Evolutionary conservation across 2,329 filamentous ascomycete genomes (phyloP), one percentile per base, ranked within the genome.

Genomic region (Cladosporium sp.): DNA sequence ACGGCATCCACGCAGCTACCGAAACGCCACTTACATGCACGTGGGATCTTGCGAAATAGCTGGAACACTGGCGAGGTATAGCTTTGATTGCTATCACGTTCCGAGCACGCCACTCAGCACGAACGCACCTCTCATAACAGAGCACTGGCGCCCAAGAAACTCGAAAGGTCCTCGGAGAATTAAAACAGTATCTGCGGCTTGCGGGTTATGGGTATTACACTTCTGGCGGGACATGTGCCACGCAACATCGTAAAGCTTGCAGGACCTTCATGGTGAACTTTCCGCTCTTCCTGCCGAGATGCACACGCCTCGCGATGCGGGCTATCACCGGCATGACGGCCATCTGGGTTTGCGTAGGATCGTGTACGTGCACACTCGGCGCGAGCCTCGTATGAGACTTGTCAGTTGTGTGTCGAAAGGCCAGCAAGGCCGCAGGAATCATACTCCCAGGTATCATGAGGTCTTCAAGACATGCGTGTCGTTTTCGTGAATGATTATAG

Each of bases 81-180:
- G 47, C 9, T 47, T 50, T 50, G 47, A 50, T 50, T 50, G 47
- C 17, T 19, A 50, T 50, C 47, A 50, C 47, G 30, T 50, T 37
- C 14, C n/a, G 25, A 22, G 30, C n/a, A 37, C 47, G 47, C 47
- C 47, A 50, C 47, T 11, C 30, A 11, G 30, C 8, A 12, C 30
- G 11, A 34, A 34, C 30, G 30, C 30, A 34, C 30, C 30, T 34
- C 30, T 34, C 30, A 34, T 11, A 34, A 34, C 4, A 34, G 30
- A 9, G 30, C 30, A 9, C 4, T 34, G 11, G 30, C 30, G 30
- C 30, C 30, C 30, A 34, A 34, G 30, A 34, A 25, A 12, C 8
- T 34, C 30, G 30, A 34, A 9, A 34, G 7, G 30, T 34, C 8
- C 30, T 34, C 30, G 8, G 30, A 8, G 9, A 5, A 34, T 34